Evolutionary conservation across 2,329 filamentous ascomycete species (phyloP), one percentile per base, ranked within the genome.

Genomic region (Arthroderma sp.): DNA sequence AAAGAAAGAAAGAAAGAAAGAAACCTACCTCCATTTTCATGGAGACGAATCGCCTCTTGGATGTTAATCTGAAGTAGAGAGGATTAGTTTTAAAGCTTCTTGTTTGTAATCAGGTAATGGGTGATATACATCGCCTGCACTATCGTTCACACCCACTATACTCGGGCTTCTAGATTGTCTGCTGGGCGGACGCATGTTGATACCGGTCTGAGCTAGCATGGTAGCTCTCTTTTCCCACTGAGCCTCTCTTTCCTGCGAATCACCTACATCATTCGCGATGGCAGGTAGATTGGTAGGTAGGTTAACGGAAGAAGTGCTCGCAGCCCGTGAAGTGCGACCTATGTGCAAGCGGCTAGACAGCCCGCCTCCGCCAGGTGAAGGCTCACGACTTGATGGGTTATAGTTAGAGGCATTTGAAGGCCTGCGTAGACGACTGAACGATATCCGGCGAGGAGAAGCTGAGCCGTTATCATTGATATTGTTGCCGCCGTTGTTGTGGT

Each of bases 161-260:
- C 61, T 65, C 15, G 59, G 57, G 44, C 61, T 64, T 38, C 61
- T 57, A 10, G 57, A 55, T 22, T 22, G 15, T 31, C 29, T 7
- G 32, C 22, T 33, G 32, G 32, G 9, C 15, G 15, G 15, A 22
- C 50, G 57, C 50, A 61, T 68, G 49, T 69, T 60, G 41, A 69
- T 66, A 47, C 71, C 70, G 48, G 62, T 72, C 53, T 75, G 76
- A 30, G 85, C 89, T 52, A 96, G 70, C 48, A 93, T 77, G n/a
- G 88, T 95, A 29, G 91, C 91, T 48, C 89, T 75, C 68, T 84
- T 81, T 72, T 96, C 91, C 91, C 91, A 98, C 65, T 83, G 75
- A 47, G 78, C 77, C 69, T 93, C 83, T 42, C 70, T 67, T 28
- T 74, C 72, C 51, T 72, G 66, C 47, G 61, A 65, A 53, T 71